These are phyloP conservation scores for Lactarius sanguifluus DNA, from an alignment of 768 basidiomycete genomes.

Conservation along the genomic window DNA sequence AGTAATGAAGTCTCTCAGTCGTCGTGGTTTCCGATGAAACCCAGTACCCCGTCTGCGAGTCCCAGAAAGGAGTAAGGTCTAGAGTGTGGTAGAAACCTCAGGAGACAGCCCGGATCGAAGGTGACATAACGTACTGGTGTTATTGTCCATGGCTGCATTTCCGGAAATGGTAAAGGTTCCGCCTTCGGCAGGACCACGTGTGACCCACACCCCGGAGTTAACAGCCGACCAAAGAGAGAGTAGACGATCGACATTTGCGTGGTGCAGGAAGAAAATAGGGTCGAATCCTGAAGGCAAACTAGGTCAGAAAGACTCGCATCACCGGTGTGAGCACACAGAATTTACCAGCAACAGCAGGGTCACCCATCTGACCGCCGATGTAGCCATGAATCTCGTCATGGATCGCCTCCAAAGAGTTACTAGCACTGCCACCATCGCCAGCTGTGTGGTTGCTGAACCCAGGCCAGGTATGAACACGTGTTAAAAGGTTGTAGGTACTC, in stretches of 20 bases:
- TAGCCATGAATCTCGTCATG: conserved; percentile 47
- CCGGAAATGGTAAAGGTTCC: conserved; percentile 24
- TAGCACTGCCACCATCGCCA: conserved; percentile 40
- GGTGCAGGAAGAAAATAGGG: conserved; percentile 56
- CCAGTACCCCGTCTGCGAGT: conserved; percentile 42
- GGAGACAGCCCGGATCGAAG: neutral
- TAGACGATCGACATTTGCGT: conserved; percentile 53
- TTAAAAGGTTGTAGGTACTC: conserved; percentile 38
- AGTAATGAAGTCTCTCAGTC: conserved; percentile 41
- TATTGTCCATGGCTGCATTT: conserved; percentile 4
- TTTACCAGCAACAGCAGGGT: conserved; percentile 37
- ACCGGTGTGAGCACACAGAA: conserved; percentile 42
- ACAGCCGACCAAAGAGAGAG: conserved; percentile 52
- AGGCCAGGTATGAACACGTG: conserved; percentile 41
- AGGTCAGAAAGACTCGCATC: conserved; percentile 30
- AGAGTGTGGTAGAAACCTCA: conserved; percentile 3
- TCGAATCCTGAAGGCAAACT: conserved; percentile 45
- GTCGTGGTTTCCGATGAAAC: conserved; percentile 37
- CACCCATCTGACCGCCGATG: conserved; percentile 32
- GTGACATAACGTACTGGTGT: conserved; percentile 18
- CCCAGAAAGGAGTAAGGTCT: conserved; percentile 53
- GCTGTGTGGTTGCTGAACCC: conserved; percentile 48
- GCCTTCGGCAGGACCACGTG: conserved; percentile 26
- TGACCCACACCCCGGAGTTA: conserved; percentile 44
- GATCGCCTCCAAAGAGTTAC: conserved; percentile 51